Base-by-base conservation (phyloP, 371 early-diverging fungal species). In the Mortierella polycephala region DNA sequence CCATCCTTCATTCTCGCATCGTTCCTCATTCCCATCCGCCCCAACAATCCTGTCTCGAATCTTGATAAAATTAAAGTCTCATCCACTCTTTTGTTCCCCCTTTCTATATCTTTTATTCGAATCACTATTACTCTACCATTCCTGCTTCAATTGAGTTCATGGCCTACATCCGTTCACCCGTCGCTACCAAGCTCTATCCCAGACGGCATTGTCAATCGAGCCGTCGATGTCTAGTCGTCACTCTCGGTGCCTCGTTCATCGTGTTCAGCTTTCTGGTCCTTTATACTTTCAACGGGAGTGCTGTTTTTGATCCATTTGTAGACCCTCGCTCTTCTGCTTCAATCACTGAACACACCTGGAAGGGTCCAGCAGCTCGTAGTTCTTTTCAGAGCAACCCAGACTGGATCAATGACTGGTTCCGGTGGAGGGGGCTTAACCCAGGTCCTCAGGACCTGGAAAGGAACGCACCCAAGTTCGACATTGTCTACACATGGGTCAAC, bases 401-500 rank as follows among this genome's bases (percentile, higher is more conserved):
- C 23, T 75, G 75, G 75, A 47, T 60, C 37, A 59, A 46, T 1
- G 51, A 76, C 45, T 76, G 76, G 76, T 54, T 67, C 46, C 62
- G 76, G 13, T 76, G 76, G 76, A 60, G 76, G 13, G 64, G 60
- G 11, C 52, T 76, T 10, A 64, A 70, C 16, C 54, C 64, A 0
- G 52, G 65, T 3, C 53, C 49, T 16, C 54, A n/a, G 3, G 55
- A 60, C 5, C 51, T 42, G 23, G 16, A 49, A 5, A 21, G 41
- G 46, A 50, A 64, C 14, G 13, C 61, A 12, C 49, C 37, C 8
- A 41, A 44, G 40, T 53, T 72, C 21, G 82, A 81, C 44, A 53
- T 76, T 37, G 67, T 76, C 57, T 81, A 81, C 52, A 73, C 77
- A 18, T 81, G 82, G 82, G 82, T 81, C 44, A 81, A 81, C 54